These are phyloP conservation scores for Annulohypoxylon moriforme DNA, from an alignment of 495 filamentous ascomycete genomes.

Conservation along the genomic window DNA sequence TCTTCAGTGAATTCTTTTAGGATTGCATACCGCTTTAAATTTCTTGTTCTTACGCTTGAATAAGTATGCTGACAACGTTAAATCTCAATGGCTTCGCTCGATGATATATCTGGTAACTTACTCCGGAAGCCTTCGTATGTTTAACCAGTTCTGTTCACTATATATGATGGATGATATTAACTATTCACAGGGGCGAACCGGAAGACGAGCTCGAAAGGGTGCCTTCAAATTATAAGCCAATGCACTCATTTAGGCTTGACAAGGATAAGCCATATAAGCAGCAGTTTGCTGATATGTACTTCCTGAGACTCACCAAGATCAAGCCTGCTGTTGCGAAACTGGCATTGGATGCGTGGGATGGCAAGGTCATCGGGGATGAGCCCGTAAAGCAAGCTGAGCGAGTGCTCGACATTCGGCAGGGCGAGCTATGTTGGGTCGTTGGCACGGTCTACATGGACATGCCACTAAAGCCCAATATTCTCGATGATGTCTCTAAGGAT, in stretches of 20 bases:
- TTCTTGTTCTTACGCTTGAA: neutral
- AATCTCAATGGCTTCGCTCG: constrained; percentile 41
- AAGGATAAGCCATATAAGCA: constrained; percentile 85
- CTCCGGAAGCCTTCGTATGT: constrained; percentile 56
- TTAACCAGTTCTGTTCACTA: neutral
- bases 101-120: constrained; percentile 49
- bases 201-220: constrained; percentile 55
- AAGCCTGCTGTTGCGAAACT: constrained; percentile 83
- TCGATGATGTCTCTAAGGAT: constrained; percentile 94
- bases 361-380: constrained; percentile 82
- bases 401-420: constrained; percentile 95
- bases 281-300: constrained; percentile 98
- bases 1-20: constrained; percentile 10
- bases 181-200: constrained; percentile 52
- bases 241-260: constrained; percentile 76
- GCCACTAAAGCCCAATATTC: constrained; percentile 94
- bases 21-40: neutral
- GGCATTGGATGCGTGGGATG: constrained; percentile 80
- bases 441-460: constrained; percentile 98
- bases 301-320: constrained; percentile 86
- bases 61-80: constrained; percentile 9
- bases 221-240: constrained; percentile 76
- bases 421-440: constrained; percentile 92
- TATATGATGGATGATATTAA: constrained; percentile 21
- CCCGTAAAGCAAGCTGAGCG: constrained; percentile 78